These are phyloP conservation scores for Kalanchoe fedtschenkoi DNA, from an alignment of 164 flowering plant genomes.

Conservation along the genomic window DNA sequence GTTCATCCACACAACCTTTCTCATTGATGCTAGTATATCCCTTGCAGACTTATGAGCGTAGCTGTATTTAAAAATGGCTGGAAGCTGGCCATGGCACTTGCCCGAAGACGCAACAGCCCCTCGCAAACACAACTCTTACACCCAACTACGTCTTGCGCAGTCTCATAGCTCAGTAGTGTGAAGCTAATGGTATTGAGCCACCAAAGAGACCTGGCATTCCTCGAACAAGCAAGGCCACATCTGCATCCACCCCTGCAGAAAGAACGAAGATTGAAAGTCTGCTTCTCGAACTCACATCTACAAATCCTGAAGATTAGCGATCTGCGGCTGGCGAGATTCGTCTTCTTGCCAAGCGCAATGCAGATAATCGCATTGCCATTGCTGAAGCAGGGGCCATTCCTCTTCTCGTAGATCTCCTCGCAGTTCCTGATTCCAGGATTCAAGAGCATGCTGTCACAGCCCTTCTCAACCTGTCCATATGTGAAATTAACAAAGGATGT, in stretches of 20 bases:
- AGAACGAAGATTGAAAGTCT: slow-evolving; percentile 23
- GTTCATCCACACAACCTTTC: no score
- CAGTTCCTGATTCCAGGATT: slow-evolving; percentile 54
- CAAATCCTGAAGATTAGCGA: slow-evolving; percentile 35
- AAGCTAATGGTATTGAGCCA: slow-evolving; percentile 46
- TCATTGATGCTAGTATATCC: no score
- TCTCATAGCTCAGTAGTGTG: no score
- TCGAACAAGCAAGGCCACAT: slow-evolving; percentile 20
- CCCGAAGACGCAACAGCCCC: no score
- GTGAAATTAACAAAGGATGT: slow-evolving; percentile 56
- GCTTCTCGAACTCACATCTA: slow-evolving; percentile 44
- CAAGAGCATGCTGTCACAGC: slow-evolving; percentile 80
- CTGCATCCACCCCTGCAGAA: neutral
- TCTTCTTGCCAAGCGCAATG: slow-evolving; percentile 63
- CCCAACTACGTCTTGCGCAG: no score
- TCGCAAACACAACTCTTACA: no score
- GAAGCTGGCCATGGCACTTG: no score
- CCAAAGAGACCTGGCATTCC: slow-evolving; percentile 27
- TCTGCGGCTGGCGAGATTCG: slow-evolving; percentile 48
- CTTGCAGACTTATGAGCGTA: no score
- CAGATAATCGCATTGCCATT: slow-evolving; percentile 52
- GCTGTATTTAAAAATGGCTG: no score
- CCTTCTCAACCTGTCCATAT: slow-evolving; percentile 61
- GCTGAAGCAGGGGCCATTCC: slow-evolving; percentile 58
- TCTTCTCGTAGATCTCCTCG: slow-evolving; percentile 43